Evolutionary conservation across 164 flowering plant genomes (phyloP).

Genomic region (Sextonia rubra): DNA sequence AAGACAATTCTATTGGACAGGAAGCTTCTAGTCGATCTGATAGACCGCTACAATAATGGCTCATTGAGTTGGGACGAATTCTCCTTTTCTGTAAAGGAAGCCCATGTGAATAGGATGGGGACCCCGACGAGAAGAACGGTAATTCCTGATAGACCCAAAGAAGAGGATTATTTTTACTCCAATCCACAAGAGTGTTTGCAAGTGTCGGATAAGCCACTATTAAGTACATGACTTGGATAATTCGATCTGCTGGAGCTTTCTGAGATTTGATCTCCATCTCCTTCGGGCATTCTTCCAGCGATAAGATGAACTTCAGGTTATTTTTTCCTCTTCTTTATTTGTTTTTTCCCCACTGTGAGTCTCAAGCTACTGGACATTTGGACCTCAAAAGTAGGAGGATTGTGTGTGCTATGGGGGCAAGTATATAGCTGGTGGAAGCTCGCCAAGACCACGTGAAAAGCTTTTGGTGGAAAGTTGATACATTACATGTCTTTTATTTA

Average conservation of each 20-base stretch:
- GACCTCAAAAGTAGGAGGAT: too few species aligned
- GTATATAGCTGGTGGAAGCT: not conserved
- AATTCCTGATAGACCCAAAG: conserved; percentile 80
- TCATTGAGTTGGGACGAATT: conserved; percentile 67
- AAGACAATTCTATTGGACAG: conserved; percentile 71
- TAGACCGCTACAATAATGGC: conserved; percentile 58
- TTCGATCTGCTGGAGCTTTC: not conserved
- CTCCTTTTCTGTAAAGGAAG: conserved; percentile 54
- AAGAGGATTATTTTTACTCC: conserved; percentile 82
- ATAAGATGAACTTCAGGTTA: not conserved
- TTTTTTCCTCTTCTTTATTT: too few species aligned
- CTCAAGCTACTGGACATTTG: too few species aligned
- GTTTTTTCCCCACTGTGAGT: not conserved
- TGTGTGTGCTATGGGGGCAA: not conserved
- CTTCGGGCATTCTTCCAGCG: not conserved
- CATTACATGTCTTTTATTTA: conserved; percentile 3
- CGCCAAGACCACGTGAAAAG: not conserved
- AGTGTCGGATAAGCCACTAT: conserved; percentile 21
- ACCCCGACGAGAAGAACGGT: conserved; percentile 49
- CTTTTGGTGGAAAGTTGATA: not conserved
- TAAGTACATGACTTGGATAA: not conserved
- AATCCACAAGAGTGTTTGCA: conserved; percentile 84
- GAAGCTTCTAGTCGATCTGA: conserved; percentile 59
- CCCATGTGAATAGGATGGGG: conserved; percentile 72
- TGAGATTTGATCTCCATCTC: too few species aligned